Evolutionary conservation across 1,139 yeast species (phyloP), one percentile per base, ranked within the genome.

Genomic region (Kodamaea fungicola): DNA sequence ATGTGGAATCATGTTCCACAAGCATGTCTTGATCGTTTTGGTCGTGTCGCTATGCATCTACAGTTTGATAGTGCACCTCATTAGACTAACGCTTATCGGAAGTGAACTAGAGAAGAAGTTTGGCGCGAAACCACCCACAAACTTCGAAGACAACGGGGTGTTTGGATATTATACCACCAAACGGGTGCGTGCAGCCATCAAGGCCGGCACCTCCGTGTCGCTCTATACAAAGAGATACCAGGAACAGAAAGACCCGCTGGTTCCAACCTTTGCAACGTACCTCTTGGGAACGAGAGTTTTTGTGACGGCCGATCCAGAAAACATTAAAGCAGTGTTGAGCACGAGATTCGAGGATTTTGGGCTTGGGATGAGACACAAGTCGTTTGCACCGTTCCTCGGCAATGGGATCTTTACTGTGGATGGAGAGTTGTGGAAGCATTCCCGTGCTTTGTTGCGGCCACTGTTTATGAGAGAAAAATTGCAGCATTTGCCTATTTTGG

Each of bases 401-500:
- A 74, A 73, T 41, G 82, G 83, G 4, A 76, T 77, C 40, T 77
- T 77, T 57, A 75, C 80, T 2, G 61, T 74, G 29, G 77, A 74
- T 40, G 78, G 78, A 8, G 65, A 58, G 30, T 78, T 75, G 5
- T 77, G 83, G 83, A 71, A 74, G 47, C 78, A 75, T 49, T 68
- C 79, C 13, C 60, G 83, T 36, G 71, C 79, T 2, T 61, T 77
- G 74, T 65, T 77, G 47, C 63, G 82, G 42, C 83, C 83, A 1
- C 80, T 75, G 52, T 77, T 77, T 55, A 66, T 76, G 16, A 62
- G 78, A 42, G 80, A 74, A 47, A 80, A 75, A 52, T 69, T 77
- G 30, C 67, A 74, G 8, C 79, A 74, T 44, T 69, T 76, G 31
- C 59, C 61, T 40, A 44, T 65, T 22, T 62, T 76, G 45, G 78